Base-by-base conservation (phyloP, 2,329 filamentous ascomycete genomes). In the Trematosphaeria pertusa region DNA sequence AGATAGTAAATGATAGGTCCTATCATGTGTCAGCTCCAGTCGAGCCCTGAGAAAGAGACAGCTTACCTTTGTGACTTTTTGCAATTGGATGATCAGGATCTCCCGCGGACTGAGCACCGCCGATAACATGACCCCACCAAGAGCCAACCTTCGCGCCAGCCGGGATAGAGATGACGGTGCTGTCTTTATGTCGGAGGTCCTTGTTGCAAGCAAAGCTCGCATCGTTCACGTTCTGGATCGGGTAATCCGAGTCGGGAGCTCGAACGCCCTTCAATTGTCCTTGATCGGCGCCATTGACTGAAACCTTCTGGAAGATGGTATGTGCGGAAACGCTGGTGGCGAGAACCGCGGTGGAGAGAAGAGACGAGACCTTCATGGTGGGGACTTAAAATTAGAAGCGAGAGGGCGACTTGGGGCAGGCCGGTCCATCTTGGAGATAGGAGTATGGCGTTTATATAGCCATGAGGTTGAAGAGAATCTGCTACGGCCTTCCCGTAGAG, bases 81-180 rank as follows among this genome's bases (percentile, higher is more conserved):
- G 77, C 76, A 52, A 79, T 79, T 6, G 75, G 76, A 58, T 79
- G 67, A 48, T 78, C 76, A 4, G 67, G 53, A 69, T 81, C 79
- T 55, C 72, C 73, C 35, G 76, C 43, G 52, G 71, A 72, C 61
- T 81, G 77, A 5, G 73, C 69, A 18, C 78, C 78, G 26, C 79
- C 79, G 50, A 81, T 75, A 43, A 80, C 68, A 56, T 81, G 78
- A 31, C 76, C 75, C 68, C 74, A 81, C 69, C 5, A 56, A 15
- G 74, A 69, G 5, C 78, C 78, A 34, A 81, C 67, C 52, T 75
- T 69, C 48, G 79, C 78, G 8, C 79, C 79, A 3, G 77, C 70
- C 2, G 73, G 69, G 30, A 81, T 72, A 19, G 65, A 66, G 52
- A 81, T 75, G 33, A 81, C 65, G 8, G 57, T 70, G 19, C 42